Percentiles rank a stretch among this genome's conserved stretches.
phyloP scores from a whole-genome alignment of 768 basidiomycete species.

The Phanerochaete carnosa region DNA sequence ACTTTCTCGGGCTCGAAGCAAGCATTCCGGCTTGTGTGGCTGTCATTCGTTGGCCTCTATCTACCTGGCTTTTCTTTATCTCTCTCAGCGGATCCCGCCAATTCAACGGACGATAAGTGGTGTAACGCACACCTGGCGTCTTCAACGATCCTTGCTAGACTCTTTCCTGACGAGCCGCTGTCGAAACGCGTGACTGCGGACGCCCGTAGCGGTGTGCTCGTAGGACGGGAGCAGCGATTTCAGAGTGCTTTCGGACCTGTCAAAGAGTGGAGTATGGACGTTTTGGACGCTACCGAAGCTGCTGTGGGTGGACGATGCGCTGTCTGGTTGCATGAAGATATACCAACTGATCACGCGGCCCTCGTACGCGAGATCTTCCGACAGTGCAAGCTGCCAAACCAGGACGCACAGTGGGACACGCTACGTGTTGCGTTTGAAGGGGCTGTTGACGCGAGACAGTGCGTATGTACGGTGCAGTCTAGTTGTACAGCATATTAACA shows the following conservation, averaged over 20 bases:
- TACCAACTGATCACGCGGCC: slow-evolving; percentile 44
- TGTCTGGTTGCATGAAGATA: slow-evolving; percentile 48
- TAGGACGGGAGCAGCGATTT: slow-evolving; percentile 67
- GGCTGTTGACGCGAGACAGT: slow-evolving; percentile 57
- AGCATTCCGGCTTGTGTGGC: slow-evolving; percentile 64
- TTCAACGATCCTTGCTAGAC: slow-evolving; percentile 40
- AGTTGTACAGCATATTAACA: background rate
- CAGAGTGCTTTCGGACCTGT: slow-evolving; percentile 62
- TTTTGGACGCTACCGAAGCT: slow-evolving; percentile 54
- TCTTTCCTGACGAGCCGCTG: slow-evolving; percentile 46
- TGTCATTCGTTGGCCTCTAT: slow-evolving; percentile 67
- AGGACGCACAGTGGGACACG: slow-evolving; percentile 58
- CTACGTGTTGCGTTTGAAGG: slow-evolving; percentile 68
- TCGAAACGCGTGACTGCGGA: slow-evolving; percentile 44
- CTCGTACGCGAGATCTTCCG: slow-evolving; percentile 58
- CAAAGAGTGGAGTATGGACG: slow-evolving; percentile 58
- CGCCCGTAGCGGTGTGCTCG: slow-evolving; percentile 58
- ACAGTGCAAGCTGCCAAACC: slow-evolving; percentile 47
- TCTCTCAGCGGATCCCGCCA: slow-evolving; percentile 27
- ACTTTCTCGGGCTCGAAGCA: slow-evolving; percentile 42
- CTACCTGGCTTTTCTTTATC: slow-evolving; percentile 60
- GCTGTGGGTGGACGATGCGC: slow-evolving; percentile 32
- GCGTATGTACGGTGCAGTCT: slow-evolving; percentile 10
- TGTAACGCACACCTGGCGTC: slow-evolving; percentile 43
- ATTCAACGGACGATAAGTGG: slow-evolving; percentile 72